Evolutionary conservation across 176 grass and related monocot genomes (phyloP), one percentile per base, ranked within the genome.

Genomic region (Oryza glumipatula): DNA sequence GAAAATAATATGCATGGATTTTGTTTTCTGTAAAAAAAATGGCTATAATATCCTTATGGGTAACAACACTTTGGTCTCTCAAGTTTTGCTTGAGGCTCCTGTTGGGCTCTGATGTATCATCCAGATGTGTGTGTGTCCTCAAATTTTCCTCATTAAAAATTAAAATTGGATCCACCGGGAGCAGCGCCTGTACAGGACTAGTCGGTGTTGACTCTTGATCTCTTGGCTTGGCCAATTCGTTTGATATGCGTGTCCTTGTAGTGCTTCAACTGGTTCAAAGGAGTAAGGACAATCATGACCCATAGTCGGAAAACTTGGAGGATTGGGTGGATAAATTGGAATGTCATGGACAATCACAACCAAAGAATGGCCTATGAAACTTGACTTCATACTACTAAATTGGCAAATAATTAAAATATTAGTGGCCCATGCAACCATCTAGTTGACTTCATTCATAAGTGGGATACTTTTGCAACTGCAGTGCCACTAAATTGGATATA

Each of bases 381-480:
- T 51, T 60, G 0, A 22, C 1, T 61, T 61, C 58, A 22, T 21
- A 61, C 21, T 3, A 9, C 6, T 22, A 61, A 61, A 22, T 22
- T 61, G 21, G 6, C 19, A 61, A 61, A 61, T 22, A 61, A 61
- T 61, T 61, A n/a, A 61, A 21, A 58, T 58, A 58, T 58, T 58
- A 58, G 5, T 58, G 54, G 5, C 32, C 2, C 9, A 28, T 82
- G 60, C 26, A 68, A 21, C 28, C 13, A 43, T 82, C 28, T 49
- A 49, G 64, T 54, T 81, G 12, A 76, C 30, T 67, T 82, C 33
- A 11, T 8, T 65, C 49, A 68, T 75, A 54, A n/a, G 7, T 79
- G 35, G 44, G 35, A 36, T 78, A 48, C 48, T 78, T 87, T 79
- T n/a, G 58, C 43, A 65, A 76, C 21, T 44, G 19, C n/a, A 79